phyloP scores from a whole-genome alignment of 1,284 basidiomycete species.

The Boletellus sp. region DNA sequence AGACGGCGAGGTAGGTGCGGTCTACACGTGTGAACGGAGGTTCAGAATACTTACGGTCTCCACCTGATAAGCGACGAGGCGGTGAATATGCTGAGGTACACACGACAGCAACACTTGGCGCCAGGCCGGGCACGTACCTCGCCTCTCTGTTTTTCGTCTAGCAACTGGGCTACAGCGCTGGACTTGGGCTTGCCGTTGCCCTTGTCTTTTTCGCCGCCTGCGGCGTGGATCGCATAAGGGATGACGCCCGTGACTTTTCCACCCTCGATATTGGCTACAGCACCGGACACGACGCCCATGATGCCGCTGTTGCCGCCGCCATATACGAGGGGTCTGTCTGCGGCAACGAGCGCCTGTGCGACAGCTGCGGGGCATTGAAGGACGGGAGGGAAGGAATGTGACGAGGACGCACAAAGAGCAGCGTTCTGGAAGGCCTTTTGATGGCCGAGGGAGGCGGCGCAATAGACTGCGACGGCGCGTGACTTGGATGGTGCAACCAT shows the following conservation, averaged over 20 bases:
- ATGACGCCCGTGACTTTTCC: constrained; percentile 82
- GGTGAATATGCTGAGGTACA: constrained; percentile 10
- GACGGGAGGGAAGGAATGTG: neutral
- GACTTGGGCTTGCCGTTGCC: constrained; percentile 28
- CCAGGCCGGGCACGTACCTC: constrained; percentile 35
- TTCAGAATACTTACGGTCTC: constrained; percentile 45
- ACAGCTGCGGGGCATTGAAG: constrained; percentile 46
- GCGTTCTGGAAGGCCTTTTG: constrained; percentile 60
- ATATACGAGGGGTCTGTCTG: constrained; percentile 74
- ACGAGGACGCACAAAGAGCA: constrained; percentile 59
- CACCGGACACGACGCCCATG: constrained; percentile 82
- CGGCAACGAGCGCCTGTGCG: constrained; percentile 66
- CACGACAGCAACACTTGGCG: constrained; percentile 4
- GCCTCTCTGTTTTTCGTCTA: constrained; percentile 42
- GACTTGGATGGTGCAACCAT: constrained; percentile 34
- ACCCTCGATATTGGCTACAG: constrained; percentile 57
- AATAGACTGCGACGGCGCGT: constrained; percentile 69
- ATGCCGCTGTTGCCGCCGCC: constrained; percentile 82
- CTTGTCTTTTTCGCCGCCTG: constrained; percentile 60
- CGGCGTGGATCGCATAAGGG: constrained; percentile 70
- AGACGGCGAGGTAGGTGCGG: neutral
- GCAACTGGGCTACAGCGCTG: constrained; percentile 29
- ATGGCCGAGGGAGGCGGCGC: constrained; percentile 70
- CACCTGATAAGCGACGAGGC: constrained; percentile 34
- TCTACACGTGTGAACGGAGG: constrained; percentile 7